These are phyloP conservation scores for Fraxinus latifolia DNA, from an alignment of 305 asterid species.

Conservation along the genomic window DNA sequence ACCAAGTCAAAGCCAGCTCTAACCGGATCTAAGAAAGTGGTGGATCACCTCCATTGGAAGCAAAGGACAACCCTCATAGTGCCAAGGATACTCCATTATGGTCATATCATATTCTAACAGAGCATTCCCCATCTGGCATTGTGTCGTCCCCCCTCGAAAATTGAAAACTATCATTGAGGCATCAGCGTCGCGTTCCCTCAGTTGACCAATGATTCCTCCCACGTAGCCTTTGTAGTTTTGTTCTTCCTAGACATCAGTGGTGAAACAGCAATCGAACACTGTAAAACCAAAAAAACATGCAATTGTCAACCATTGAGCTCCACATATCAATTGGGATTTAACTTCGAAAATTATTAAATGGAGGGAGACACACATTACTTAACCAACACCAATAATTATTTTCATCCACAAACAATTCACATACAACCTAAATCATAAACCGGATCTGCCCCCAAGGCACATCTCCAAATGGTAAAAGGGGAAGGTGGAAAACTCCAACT, in stretches of 20 bases:
- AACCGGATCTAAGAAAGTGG: slow-evolving; percentile 83
- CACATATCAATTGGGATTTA: not conserved
- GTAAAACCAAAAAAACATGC: slow-evolving; percentile 18
- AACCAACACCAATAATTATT: not conserved
- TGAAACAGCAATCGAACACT: slow-evolving; percentile 93
- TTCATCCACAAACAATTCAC: not conserved
- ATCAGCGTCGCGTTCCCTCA: slow-evolving; percentile 71
- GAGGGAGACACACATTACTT: not conserved
- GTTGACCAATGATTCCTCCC: slow-evolving; percentile 64
- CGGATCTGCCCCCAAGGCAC: too few species aligned
- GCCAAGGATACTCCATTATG: slow-evolving; percentile 90
- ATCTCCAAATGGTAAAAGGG: too few species aligned
- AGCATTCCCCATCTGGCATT: slow-evolving; percentile 62
- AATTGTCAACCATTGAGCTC: slow-evolving; percentile 25
- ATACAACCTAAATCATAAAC: not conserved
- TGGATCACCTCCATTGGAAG: slow-evolving; percentile 93
- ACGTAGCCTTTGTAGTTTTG: slow-evolving; percentile 64
- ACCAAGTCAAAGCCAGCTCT: slow-evolving; percentile 96
- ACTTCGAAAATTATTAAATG: not conserved
- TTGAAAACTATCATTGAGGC: slow-evolving; percentile 78
- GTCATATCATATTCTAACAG: slow-evolving; percentile 76
- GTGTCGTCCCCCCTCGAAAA: slow-evolving; percentile 63
- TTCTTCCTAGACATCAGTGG: slow-evolving; percentile 66
- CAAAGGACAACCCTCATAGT: slow-evolving; percentile 83
- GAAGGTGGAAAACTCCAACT: too few species aligned